Evolutionary conservation across 192 early-diverging fungal genomes (phyloP).

Genomic region (Tieghemiomyces parasiticus): DNA sequence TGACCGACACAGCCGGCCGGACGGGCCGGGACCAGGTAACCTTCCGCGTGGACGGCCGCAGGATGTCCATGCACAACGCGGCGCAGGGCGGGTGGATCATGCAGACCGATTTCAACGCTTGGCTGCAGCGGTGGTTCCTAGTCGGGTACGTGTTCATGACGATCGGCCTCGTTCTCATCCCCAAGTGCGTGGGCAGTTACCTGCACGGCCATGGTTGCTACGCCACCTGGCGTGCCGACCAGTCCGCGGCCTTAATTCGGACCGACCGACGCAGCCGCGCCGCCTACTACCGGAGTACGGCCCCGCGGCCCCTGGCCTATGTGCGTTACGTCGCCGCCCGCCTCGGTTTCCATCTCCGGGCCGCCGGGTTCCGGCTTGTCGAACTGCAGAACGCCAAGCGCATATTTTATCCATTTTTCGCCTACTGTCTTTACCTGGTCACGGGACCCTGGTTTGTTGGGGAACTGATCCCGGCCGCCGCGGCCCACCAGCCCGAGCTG

Average conservation of each 20-base stretch:
- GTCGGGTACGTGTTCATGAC: slow-evolving; percentile 26
- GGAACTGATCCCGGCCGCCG: slow-evolving; percentile 43
- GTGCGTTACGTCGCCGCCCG: not conserved
- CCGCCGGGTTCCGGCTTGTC: slow-evolving; percentile 15
- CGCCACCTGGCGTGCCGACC: slow-evolving; percentile 5
- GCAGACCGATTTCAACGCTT: slow-evolving; percentile 32
- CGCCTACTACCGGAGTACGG: slow-evolving; percentile 12
- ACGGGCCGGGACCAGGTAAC: slow-evolving; percentile 24
- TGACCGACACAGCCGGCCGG: slow-evolving; percentile 35
- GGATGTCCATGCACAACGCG: slow-evolving; percentile 37
- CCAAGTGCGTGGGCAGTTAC: slow-evolving; percentile 12
- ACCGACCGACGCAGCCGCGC: slow-evolving; percentile 10
- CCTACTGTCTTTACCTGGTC: slow-evolving; percentile 26
- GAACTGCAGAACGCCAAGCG: slow-evolving; percentile 19
- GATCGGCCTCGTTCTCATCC: slow-evolving; percentile 18
- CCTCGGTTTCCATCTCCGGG: not conserved
- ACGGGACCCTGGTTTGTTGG: slow-evolving; percentile 55
- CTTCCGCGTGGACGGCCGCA: slow-evolving; percentile 54
- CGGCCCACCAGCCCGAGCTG: slow-evolving; percentile 10
- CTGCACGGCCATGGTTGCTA: slow-evolving; percentile 8
- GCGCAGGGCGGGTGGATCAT: slow-evolving; percentile 62
- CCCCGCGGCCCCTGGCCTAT: slow-evolving; percentile 11
- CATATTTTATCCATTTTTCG: slow-evolving; percentile 40
- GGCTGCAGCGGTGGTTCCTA: slow-evolving; percentile 26
- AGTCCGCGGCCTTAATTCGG: not conserved